Evolutionary conservation across 1,139 yeast species (phyloP), one percentile per base, ranked within the genome.

Genomic region (Sugiyamaella xylanicola): DNA sequence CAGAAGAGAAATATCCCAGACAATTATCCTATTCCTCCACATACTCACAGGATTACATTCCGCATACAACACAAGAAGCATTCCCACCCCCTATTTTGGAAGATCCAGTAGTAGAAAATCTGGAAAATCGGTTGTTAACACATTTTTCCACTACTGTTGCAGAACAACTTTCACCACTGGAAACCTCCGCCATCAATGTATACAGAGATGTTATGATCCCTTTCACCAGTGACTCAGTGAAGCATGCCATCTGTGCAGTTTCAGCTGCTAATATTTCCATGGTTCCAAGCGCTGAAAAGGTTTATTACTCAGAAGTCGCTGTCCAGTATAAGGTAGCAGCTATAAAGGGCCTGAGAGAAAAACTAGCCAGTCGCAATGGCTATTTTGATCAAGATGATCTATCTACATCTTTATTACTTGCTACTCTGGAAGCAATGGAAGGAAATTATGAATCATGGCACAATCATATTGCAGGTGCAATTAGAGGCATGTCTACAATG

Each of bases 311-410:
- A 22, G 48, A 53, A 9, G 39, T 56, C 53, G 50, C 62, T 2
- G 57, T 56, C 15, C 56, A 61, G 32, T 61, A 56, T 51, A 61
- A 61, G 36, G 62, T 58, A 1, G 57, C 59, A n/a, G 64, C 64
- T 1, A 53, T 61, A 36, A 49, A 59, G 35, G 53, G 37, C 17
- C 49, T 60, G 8, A 37, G 62, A 25, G 45, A 56, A 22, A 51
- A 56, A 36, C 53, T 60, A 39, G 29, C 35, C 1, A 36, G 47
- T 15, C 40, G 53, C 7, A 48, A 43, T 16, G 43, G 51, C 4
- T 35, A 32, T 15, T 53, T 57, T 20, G 60, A 60, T 47, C 51
- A 56, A 40, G 61, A 59, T 27, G 56, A 56, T 19, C 55, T 61
- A 16, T 39, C 61, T 11, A 54, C 60, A 16, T 58, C 59, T 3